These are phyloP conservation scores for Rhizopogon parksii DNA, from an alignment of 1,284 basidiomycete species.

Conservation along the genomic window DNA sequence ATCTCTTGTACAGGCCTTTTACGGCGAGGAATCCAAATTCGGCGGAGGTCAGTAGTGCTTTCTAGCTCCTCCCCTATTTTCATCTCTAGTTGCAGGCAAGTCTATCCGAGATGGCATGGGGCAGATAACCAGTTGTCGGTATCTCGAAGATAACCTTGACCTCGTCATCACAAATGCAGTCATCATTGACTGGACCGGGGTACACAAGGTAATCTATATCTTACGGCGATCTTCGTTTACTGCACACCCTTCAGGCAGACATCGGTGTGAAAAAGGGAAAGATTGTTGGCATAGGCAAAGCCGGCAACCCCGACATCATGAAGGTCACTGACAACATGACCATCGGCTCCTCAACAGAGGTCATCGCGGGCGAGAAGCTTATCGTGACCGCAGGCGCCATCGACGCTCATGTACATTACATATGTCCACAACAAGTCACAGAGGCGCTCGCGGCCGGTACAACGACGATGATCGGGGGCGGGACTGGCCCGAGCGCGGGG, in stretches of 20 bases:
- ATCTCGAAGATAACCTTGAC: conserved; percentile 67
- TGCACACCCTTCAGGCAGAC: conserved; percentile 64
- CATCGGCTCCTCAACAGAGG: conserved; percentile 86
- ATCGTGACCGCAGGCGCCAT: conserved; percentile 93
- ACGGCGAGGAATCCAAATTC: conserved; percentile 97
- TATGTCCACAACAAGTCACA: conserved; percentile 86
- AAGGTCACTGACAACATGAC: conserved; percentile 70
- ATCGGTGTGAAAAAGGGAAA: conserved; percentile 85
- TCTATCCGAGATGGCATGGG: conserved; percentile 96
- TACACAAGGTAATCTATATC: conserved; percentile 68
- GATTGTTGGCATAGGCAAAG: conserved; percentile 91
- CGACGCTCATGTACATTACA: conserved; percentile 90
- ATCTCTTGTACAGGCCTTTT: conserved; percentile 47
- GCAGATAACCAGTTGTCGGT: conserved; percentile 73
- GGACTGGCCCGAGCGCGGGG: conserved; percentile 89
- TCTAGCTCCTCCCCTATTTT: not conserved
- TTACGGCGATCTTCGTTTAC: not conserved
- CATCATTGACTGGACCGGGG: conserved; percentile 92
- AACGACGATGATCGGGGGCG: conserved; percentile 88
- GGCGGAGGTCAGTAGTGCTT: conserved; percentile 64
- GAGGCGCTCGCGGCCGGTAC: conserved; percentile 68
- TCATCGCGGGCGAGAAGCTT: conserved; percentile 90
- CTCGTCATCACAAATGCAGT: conserved; percentile 93
- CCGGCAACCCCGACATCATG: conserved; percentile 96
- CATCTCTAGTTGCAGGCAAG: conserved; percentile 54